Conservation (phyloP, 805 yeast species). For the Candida michaelii region DNA sequence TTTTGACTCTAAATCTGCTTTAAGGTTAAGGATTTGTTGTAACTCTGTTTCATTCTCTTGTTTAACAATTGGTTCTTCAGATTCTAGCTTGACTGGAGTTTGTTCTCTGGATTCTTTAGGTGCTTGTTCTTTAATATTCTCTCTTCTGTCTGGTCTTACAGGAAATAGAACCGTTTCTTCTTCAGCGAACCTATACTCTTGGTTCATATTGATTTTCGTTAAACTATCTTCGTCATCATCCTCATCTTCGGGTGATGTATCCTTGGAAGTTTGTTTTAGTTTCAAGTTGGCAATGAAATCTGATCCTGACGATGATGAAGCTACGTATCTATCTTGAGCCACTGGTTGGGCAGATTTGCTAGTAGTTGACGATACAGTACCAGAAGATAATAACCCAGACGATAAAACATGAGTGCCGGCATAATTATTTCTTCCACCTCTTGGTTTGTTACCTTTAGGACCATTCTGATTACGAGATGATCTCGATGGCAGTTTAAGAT, state of each 20-base stretch:
- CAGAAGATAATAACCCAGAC: conserved; percentile 73
- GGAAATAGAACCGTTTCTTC: conserved; percentile 65
- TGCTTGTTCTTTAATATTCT: conserved; percentile 26
- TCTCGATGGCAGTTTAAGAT: conserved; percentile 13
- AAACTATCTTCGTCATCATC: conserved; percentile 38
- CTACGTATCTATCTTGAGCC: conserved; percentile 12
- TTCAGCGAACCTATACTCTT: conserved; percentile 52
- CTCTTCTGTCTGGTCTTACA: conserved; percentile 62
- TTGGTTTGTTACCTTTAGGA: conserved; percentile 29
- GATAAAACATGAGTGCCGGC: conserved; percentile 64
- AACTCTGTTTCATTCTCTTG: conserved; percentile 33
- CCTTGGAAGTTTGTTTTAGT: background rate
- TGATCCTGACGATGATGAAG: conserved; percentile 32
- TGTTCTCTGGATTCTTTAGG: conserved; percentile 14
- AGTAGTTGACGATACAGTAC: conserved; percentile 46
- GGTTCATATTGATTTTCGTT: conserved; percentile 62
- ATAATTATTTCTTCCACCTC: conserved; percentile 38
- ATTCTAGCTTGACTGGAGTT: conserved; percentile 8
- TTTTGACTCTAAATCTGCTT: conserved; percentile 29
- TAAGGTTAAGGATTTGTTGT: conserved; percentile 22
- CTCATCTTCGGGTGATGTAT: conserved; percentile 9
- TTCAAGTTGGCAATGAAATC: conserved; percentile 10
- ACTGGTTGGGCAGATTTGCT: background rate
- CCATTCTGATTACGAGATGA: conserved; percentile 24
- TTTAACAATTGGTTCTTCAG: conserved; percentile 26